Percentiles rank a stretch among this genome's conserved stretches.
phyloP scores from a whole-genome alignment of 495 filamentous ascomycete genomes.

The Diplogelasinospora grovesii region DNA sequence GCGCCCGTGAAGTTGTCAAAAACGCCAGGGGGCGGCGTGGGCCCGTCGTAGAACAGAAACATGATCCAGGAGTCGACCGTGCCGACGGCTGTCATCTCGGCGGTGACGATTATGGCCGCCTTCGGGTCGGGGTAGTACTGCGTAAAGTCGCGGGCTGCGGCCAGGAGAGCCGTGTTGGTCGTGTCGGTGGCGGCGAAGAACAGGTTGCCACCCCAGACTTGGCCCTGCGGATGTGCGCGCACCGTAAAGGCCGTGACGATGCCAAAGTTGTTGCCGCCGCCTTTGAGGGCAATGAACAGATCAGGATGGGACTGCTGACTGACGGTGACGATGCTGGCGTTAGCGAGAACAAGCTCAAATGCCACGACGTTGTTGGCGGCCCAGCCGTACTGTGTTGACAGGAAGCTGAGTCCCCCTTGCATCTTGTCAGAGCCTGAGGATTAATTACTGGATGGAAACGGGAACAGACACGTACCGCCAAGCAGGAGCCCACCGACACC shows the following conservation, averaged over 20 bases:
- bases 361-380: constrained; percentile 47
- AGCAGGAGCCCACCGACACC: constrained; percentile 40
- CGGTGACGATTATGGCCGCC: constrained; percentile 50
- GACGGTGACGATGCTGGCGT: constrained; percentile 46
- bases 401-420: constrained; percentile 42
- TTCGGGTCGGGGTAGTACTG: constrained; percentile 50
- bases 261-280: constrained; percentile 46
- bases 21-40: constrained; percentile 43
- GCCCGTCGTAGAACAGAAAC: constrained; percentile 59
- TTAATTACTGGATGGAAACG: too few relatives aligned
- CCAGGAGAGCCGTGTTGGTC: constrained; percentile 37
- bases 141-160: constrained; percentile 49
- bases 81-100: constrained; percentile 37
- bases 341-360: constrained; percentile 51
- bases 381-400: constrained; percentile 53
- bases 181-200: constrained; percentile 35
- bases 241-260: constrained; percentile 45
- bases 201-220: constrained; percentile 51
- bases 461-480: too few relatives aligned
- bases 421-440: too few relatives aligned
- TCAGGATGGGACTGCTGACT: constrained; percentile 32
- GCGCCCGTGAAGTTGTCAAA: constrained; percentile 54
- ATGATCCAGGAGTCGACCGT: constrained; percentile 50
- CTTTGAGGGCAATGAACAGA: constrained; percentile 39
- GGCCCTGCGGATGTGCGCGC: constrained; percentile 39